Evolutionary conservation across 2,329 filamentous ascomycete genomes (phyloP).

Genomic region (Diaporthe humulicola): DNA sequence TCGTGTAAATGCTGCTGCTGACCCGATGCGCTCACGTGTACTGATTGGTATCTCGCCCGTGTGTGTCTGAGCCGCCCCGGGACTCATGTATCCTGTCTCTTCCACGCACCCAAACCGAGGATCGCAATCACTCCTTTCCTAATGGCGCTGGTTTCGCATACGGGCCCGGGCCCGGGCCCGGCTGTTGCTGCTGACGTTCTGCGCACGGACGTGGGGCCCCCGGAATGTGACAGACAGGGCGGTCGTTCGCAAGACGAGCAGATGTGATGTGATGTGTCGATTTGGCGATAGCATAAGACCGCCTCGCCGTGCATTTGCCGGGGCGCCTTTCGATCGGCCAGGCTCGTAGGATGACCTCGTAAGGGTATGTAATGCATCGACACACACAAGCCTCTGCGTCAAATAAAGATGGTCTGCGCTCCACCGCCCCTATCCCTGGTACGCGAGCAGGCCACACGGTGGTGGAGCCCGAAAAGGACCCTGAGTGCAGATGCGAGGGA

Average conservation of each 20-base stretch:
- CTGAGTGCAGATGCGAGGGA: slow-evolving; percentile 27
- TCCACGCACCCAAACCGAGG: neutral
- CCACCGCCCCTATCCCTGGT: slow-evolving; percentile 15
- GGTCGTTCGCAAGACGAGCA: neutral
- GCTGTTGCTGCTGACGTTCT: neutral
- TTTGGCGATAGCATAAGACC: neutral
- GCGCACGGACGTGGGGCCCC: neutral
- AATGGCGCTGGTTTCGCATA: neutral
- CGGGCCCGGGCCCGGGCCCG: neutral
- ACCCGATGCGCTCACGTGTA: slow-evolving; percentile 1
- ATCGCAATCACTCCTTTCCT: neutral
- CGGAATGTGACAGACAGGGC: neutral
- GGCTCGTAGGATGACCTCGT: neutral
- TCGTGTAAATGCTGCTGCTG: slow-evolving; percentile 27
- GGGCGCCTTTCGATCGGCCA: neutral
- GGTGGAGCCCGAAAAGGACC: slow-evolving; percentile 22
- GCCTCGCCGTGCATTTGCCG: neutral
- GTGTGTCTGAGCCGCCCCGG: neutral
- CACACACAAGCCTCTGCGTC: neutral
- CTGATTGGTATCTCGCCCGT: neutral
- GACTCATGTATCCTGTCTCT: neutral
- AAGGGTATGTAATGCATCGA: neutral
- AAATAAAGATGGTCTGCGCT: slow-evolving; percentile 2
- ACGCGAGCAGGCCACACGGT: slow-evolving; percentile 4
- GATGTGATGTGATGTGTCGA: neutral